phyloP scores from a whole-genome alignment of 2,329 filamentous ascomycete genomes.

The Bretziella fagacearum region DNA sequence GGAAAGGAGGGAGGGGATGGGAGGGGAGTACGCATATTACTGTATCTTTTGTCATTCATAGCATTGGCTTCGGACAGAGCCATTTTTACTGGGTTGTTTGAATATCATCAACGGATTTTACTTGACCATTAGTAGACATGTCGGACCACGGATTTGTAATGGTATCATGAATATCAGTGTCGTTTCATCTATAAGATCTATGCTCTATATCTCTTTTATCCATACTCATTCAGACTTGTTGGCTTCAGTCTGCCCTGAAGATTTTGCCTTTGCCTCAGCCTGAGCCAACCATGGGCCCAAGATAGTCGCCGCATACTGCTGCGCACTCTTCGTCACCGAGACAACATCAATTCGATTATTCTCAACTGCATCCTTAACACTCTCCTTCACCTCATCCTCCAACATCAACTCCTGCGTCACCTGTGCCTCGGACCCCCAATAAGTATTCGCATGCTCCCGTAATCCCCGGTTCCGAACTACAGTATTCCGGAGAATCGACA shows the following conservation, averaged over 20 bases:
- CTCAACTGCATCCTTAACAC: constrained; percentile 49
- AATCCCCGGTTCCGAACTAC: constrained; percentile 56
- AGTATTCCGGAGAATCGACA: constrained; percentile 66
- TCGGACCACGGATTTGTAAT: too few relatives aligned
- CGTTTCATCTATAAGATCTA: too few relatives aligned
- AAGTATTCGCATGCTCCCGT: constrained; percentile 46
- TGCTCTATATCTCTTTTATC: too few relatives aligned
- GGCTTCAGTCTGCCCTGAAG: not conserved
- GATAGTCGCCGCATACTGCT: constrained; percentile 36
- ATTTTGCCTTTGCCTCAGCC: constrained; percentile 10
- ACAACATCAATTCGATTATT: constrained; percentile 43
- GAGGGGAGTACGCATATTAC: not conserved
- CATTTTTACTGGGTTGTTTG: not conserved
- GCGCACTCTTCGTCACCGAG: constrained; percentile 45
- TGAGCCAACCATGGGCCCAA: constrained; percentile 16
- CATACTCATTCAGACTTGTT: not conserved
- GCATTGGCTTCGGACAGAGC: not conserved
- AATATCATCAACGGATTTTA: not conserved
- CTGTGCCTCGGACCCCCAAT: constrained; percentile 66
- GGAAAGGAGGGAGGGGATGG: not conserved
- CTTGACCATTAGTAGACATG: not conserved
- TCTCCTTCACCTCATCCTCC: constrained; percentile 56
- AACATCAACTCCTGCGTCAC: constrained; percentile 62
- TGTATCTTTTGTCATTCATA: constrained; percentile 3
- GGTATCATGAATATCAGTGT: too few relatives aligned